phyloP scores from a whole-genome alignment of 2,329 filamentous ascomycete species.

The Colletotrichum phormii region DNA sequence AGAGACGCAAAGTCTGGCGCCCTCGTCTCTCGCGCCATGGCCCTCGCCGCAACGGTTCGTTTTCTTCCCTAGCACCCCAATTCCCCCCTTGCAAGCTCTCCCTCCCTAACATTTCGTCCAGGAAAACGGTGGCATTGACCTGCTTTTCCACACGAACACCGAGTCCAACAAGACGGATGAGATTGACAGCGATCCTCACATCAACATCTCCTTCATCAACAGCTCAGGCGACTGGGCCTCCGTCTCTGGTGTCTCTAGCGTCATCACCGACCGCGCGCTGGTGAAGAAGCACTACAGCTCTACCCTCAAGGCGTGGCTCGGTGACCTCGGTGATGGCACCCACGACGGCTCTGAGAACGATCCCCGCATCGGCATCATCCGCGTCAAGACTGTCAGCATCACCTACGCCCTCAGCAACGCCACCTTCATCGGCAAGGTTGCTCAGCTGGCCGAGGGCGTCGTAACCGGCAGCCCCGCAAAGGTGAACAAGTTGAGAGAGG shows the following conservation, averaged over 20 bases:
- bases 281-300: slow-evolving; percentile 82
- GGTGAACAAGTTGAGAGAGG: slow-evolving; percentile 82
- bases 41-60: slow-evolving; percentile 78
- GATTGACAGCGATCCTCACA: slow-evolving; percentile 75
- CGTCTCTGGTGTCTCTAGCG: slow-evolving; percentile 76
- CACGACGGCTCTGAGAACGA: slow-evolving; percentile 87
- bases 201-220: slow-evolving; percentile 87
- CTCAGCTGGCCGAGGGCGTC: slow-evolving; percentile 81
- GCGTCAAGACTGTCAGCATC: slow-evolving; percentile 76
- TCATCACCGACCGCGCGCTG: slow-evolving; percentile 75
- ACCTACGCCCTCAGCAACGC: slow-evolving; percentile 77
- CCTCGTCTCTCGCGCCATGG: slow-evolving; percentile 88
- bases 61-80: not conserved
- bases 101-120: slow-evolving; percentile 47
- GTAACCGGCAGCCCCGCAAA: slow-evolving; percentile 77
- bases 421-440: slow-evolving; percentile 71
- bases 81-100: fast-evolving
- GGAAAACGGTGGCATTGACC: slow-evolving; percentile 83
- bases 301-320: slow-evolving; percentile 84
- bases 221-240: slow-evolving; percentile 86
- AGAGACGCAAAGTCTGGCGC: slow-evolving; percentile 72
- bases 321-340: slow-evolving; percentile 83
- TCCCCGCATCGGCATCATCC: slow-evolving; percentile 84
- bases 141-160: slow-evolving; percentile 93
- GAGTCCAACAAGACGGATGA: slow-evolving; percentile 91